phyloP scores from a whole-genome alignment of 257 asterid species.

The Solanum tacnaense region DNA sequence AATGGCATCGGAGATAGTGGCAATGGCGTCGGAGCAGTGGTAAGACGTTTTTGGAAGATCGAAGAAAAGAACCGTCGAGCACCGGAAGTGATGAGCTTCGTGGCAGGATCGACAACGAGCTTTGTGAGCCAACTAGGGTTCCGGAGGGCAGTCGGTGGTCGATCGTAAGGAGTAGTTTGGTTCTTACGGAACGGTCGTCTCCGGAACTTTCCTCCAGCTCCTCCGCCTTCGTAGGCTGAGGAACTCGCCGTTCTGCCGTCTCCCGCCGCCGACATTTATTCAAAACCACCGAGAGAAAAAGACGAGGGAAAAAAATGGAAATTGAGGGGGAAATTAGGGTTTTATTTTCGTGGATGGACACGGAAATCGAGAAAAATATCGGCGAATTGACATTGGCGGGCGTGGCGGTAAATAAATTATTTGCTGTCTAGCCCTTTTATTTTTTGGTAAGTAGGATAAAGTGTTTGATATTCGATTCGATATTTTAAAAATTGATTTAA shows the following conservation, averaged over 20 bases:
- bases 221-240: conserved; percentile 13
- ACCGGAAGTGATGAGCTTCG: conserved; percentile 53
- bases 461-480: not conserved
- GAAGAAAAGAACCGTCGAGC: conserved; percentile 60
- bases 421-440: not conserved
- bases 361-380: not conserved
- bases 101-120: conserved; percentile 76
- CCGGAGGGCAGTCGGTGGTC: conserved; percentile 27
- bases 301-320: not conserved
- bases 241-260: conserved; percentile 19
- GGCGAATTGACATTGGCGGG: not conserved
- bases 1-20: conserved; percentile 18
- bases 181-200: conserved; percentile 17
- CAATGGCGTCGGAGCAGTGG: conserved; percentile 17
- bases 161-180: conserved; percentile 32
- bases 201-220: conserved; percentile 37
- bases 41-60: conserved; percentile 44
- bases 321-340: not conserved
- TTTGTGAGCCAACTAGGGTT: conserved; percentile 51
- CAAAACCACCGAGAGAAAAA: not conserved
- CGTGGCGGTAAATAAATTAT: not conserved
- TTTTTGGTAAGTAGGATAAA: too few relatives aligned
- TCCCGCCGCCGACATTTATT: conserved; percentile 24
- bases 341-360: not conserved
- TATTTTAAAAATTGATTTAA: not conserved